phyloP scores from a whole-genome alignment of 2,329 filamentous ascomycete genomes.

The Cyphellophora attinorum region DNA sequence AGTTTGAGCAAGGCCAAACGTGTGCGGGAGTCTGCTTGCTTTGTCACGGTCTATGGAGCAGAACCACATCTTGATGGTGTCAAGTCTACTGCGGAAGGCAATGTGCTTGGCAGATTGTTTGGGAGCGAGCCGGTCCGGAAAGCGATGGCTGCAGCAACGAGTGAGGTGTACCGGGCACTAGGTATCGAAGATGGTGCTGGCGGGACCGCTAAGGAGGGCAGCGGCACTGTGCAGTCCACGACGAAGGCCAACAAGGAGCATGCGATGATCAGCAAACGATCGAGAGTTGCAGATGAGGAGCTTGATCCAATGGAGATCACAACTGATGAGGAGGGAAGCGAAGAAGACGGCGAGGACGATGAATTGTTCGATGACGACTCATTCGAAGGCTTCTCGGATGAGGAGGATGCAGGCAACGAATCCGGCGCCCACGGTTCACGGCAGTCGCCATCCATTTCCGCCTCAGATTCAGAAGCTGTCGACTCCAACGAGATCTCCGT shows the following conservation, averaged over 20 bases:
- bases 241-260: too few relatives aligned
- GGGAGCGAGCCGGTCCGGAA: constrained; percentile 51
- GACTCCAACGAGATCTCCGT: too few relatives aligned
- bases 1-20: constrained; percentile 48
- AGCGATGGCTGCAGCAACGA: constrained; percentile 38
- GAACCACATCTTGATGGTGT: constrained; percentile 28
- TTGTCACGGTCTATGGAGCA: constrained; percentile 30
- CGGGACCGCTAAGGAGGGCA: background rate
- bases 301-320: constrained; percentile 3
- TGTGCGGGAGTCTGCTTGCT: constrained; percentile 40
- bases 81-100: constrained; percentile 39
- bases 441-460: too few relatives aligned
- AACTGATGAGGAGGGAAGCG: constrained; percentile 4
- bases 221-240: background rate
- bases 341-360: background rate
- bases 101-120: constrained; percentile 50
- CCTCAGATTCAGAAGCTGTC: too few relatives aligned
- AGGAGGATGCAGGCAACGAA: background rate
- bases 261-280: too few relatives aligned
- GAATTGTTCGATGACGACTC: background rate
- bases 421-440: too few relatives aligned
- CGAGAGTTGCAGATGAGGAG: background rate
- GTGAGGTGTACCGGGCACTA: constrained; percentile 28
- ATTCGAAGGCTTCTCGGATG: background rate
- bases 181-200: constrained; percentile 18